Evolutionary conservation across 306 rosid genomes (phyloP), one percentile per base, ranked within the genome.

Genomic region (Myrica gale): DNA sequence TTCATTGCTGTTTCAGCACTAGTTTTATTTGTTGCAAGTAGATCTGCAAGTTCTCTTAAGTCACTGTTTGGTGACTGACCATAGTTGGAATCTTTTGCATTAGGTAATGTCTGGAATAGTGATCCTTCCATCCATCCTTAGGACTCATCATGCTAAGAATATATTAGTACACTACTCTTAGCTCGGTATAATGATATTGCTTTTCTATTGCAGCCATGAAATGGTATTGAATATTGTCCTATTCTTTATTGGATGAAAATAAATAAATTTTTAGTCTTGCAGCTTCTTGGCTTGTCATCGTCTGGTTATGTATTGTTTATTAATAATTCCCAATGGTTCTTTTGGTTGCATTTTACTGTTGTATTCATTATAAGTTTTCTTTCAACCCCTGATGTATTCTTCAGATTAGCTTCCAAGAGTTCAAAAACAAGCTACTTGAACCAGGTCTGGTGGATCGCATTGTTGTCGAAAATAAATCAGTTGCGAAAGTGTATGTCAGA

Each of bases 401-500:
- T 47, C 15, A 47, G 4, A 46, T 47, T 47, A 47, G 51, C 11
- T 47, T 47, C 12, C 11, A 47, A 47, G 51, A 47, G 51, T 47
- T 47, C 51, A 47, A 47, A 1, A 47, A 47, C 11, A 47, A 47
- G 32, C 32, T 26, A 47, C 51, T 47, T 47, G 51, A 47, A 47
- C 51, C 13, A 9, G 51, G 51, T 47, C 51, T 47, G 15, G 51
- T 47, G 32, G 51, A 47, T 47, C 51, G 11, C 15, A 12, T 9
- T 9, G 4, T 12, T 47, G 51, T 47, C 2, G 11, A 47, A 47
- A 47, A 47, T 7, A 47, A 47, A 9, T 9, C 12, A 47, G 51
- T 47, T 47, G 51, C 11, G 23, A 87, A 84, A 87, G 86, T 89
- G 11, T 89, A 23, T 76, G 85, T 89, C n/a, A 85, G 86, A 61